Conservation (phyloP, 768 basidiomycete species). For the Mycena albidolilacea region DNA sequence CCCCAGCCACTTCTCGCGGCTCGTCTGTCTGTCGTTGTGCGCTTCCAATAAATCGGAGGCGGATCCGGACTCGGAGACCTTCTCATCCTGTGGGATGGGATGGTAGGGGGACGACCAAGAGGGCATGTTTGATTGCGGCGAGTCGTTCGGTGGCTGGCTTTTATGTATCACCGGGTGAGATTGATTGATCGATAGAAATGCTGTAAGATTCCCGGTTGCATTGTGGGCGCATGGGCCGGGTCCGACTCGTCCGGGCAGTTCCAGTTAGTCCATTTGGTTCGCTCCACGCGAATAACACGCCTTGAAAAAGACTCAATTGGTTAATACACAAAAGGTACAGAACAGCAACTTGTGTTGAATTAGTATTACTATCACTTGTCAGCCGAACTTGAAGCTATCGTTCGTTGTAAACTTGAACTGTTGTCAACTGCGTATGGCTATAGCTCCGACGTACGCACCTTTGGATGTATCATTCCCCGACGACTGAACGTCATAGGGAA, state of each 20-base stretch:
- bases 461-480: not conserved
- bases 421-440: not conserved
- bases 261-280: too few species aligned
- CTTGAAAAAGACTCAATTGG: too few species aligned
- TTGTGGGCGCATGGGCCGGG: not conserved
- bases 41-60: not conserved
- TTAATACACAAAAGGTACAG: not conserved
- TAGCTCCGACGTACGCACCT: not conserved
- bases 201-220: not conserved
- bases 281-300: not conserved
- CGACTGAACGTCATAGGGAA: conserved; percentile 2
- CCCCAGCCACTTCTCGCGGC: not conserved
- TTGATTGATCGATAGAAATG: not conserved
- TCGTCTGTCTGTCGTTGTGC: not conserved
- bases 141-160: not conserved
- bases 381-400: too few species aligned
- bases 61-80: conserved; percentile 8
- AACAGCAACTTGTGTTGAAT: too few species aligned
- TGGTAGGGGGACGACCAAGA: conserved; percentile 26
- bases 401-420: not conserved
- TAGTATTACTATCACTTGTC: not conserved
- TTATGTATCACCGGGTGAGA: not conserved
- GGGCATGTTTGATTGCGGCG: not conserved
- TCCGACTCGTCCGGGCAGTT: too few species aligned
- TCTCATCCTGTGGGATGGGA: conserved; percentile 24